These are phyloP conservation scores for Diaporthe sp. DNA, from an alignment of 2,329 filamentous ascomycete genomes.

Conservation along the genomic window DNA sequence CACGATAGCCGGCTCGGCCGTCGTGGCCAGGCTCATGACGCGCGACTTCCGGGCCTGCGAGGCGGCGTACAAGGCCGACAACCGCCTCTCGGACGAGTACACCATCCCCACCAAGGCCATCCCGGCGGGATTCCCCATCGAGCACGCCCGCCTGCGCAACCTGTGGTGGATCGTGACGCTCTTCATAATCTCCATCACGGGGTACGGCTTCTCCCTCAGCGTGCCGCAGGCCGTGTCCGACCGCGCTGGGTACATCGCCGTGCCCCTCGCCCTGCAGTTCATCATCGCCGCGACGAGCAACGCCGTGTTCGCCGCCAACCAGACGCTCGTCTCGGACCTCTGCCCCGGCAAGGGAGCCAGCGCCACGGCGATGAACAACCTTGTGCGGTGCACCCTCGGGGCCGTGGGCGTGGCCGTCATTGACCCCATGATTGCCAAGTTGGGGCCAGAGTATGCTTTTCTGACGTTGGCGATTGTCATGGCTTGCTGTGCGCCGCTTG, in stretches of 20 bases:
- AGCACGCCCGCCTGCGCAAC: constrained; percentile 55
- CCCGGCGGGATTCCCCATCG: constrained; percentile 58
- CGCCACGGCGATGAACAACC: constrained; percentile 53
- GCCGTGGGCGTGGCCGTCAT: constrained; percentile 48
- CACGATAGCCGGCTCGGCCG: constrained; percentile 57
- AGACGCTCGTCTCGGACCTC: constrained; percentile 51
- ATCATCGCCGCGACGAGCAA: constrained; percentile 54
- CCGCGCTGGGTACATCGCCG: constrained; percentile 45
- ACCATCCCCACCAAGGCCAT: constrained; percentile 46
- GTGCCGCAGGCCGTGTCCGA: constrained; percentile 43
- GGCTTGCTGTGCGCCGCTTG: constrained; percentile 3
- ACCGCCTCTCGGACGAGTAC: constrained; percentile 47
- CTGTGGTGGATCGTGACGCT: constrained; percentile 55
- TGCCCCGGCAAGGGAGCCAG: constrained; percentile 50
- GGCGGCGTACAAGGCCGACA: constrained; percentile 48
- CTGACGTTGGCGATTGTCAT: constrained; percentile 37
- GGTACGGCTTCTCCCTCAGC: constrained; percentile 52
- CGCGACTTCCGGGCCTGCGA: constrained; percentile 51
- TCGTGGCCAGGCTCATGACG: constrained; percentile 59
- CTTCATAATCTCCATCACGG: constrained; percentile 52
- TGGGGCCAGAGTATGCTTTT: constrained; percentile 41
- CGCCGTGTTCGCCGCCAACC: constrained; percentile 54
- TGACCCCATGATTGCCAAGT: constrained; percentile 39
- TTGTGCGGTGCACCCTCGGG: constrained; percentile 50
- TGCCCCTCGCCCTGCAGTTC: constrained; percentile 50